Conservation (phyloP, 441 rosid genomes). For the Pelargonium australe region DNA sequence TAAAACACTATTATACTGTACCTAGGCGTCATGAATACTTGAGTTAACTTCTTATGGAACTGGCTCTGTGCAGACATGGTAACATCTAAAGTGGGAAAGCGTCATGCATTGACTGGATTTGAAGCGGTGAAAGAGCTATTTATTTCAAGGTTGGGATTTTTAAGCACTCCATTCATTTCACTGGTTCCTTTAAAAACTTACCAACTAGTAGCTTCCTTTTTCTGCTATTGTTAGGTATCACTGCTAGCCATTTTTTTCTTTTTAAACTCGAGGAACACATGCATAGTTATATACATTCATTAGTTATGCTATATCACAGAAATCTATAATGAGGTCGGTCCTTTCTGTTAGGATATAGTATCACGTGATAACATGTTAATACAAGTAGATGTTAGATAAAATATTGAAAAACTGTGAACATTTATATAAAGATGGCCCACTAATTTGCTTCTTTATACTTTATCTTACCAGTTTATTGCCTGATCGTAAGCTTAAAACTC, state of each 20-base stretch:
- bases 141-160: constrained; percentile 45
- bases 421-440: background rate
- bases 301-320: too few species aligned
- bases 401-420: too few species aligned
- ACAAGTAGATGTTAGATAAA: too few species aligned
- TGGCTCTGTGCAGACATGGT: constrained; percentile 61
- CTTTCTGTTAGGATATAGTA: too few species aligned
- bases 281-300: too few species aligned
- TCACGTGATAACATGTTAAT: too few species aligned
- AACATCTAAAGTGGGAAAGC: constrained; percentile 85
- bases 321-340: too few species aligned
- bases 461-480: constrained; percentile 57
- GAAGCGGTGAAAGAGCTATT: constrained; percentile 80
- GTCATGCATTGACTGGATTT: constrained; percentile 80
- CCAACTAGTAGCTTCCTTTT: constrained; percentile 3
- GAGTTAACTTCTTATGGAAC: background rate
- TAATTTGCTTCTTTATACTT: constrained; percentile 8
- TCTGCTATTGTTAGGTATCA: background rate
- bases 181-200: constrained; percentile 1
- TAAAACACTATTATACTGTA: too few species aligned
- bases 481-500: constrained; percentile 86
- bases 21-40: background rate
- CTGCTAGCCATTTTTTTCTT: too few species aligned
- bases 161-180: constrained; percentile 9
- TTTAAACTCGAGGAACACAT: too few species aligned